phyloP scores from a whole-genome alignment of 1,139 yeast genomes.

The Hansenula lynferdii region DNA sequence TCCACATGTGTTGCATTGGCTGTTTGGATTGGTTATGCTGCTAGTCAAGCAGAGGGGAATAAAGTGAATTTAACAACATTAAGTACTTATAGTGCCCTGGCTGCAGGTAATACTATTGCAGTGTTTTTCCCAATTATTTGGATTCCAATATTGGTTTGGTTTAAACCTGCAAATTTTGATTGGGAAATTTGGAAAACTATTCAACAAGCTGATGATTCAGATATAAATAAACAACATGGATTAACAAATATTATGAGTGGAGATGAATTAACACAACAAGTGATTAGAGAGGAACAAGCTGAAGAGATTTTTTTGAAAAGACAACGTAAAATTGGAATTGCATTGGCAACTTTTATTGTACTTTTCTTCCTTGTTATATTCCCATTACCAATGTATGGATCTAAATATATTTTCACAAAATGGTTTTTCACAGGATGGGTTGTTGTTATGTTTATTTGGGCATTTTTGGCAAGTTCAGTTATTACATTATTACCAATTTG shows the following conservation, averaged over 20 bases:
- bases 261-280: constrained; percentile 26
- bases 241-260: constrained; percentile 25
- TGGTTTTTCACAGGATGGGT: constrained; percentile 34
- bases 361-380: constrained; percentile 21
- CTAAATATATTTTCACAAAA: constrained; percentile 28
- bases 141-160: constrained; percentile 28
- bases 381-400: constrained; percentile 32
- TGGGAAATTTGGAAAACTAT: constrained; percentile 27
- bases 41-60: constrained; percentile 18
- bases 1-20: constrained; percentile 25
- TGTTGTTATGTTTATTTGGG: constrained; percentile 35
- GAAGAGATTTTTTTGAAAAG: constrained; percentile 15
- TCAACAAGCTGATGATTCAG: constrained; percentile 21
- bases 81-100: constrained; percentile 28
- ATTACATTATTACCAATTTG: constrained; percentile 32
- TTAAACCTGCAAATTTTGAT: constrained; percentile 30
- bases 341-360: background rate
- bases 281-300: constrained; percentile 13
- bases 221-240: constrained; percentile 23
- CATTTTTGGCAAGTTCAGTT: constrained; percentile 27
- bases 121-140: constrained; percentile 22
- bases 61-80: constrained; percentile 21
- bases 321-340: constrained; percentile 1
- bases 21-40: constrained; percentile 29
- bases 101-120: constrained; percentile 31